Evolutionary conservation across 345 rosid genomes (phyloP).

Genomic region (Murraya koenigii): DNA sequence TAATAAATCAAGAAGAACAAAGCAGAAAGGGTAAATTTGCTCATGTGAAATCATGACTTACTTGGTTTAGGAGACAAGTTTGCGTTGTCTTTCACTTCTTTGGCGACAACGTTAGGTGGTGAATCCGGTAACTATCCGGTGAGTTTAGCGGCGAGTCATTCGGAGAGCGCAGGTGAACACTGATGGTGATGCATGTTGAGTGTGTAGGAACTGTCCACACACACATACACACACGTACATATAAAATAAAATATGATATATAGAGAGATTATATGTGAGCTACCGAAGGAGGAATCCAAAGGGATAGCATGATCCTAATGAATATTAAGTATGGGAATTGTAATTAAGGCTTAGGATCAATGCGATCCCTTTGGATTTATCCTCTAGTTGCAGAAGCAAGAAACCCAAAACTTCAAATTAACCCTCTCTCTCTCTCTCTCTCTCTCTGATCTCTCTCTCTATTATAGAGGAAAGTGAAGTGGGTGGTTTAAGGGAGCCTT

Average conservation of each 20-base stretch:
- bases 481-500: slow-evolving; percentile 25
- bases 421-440: background rate
- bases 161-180: background rate
- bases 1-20: too few relatives aligned
- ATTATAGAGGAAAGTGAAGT: slow-evolving; percentile 34
- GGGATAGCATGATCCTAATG: slow-evolving; percentile 86
- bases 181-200: background rate
- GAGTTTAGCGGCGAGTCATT: background rate
- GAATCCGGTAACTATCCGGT: background rate
- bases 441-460: slow-evolving; percentile 2
- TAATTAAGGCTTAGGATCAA: slow-evolving; percentile 59
- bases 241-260: too few relatives aligned
- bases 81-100: background rate
- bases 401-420: background rate
- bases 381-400: slow-evolving; percentile 60
- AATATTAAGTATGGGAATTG: background rate
- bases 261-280: slow-evolving; percentile 32
- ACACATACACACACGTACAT: too few relatives aligned
- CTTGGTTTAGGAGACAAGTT: background rate
- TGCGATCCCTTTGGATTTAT: slow-evolving; percentile 99
- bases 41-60: background rate
- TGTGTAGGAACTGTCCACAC: background rate
- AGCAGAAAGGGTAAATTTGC: too few relatives aligned
- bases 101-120: background rate
- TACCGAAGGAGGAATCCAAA: slow-evolving; percentile 80